Evolutionary conservation across 2,329 filamentous ascomycete genomes (phyloP), one percentile per base, ranked within the genome.

Genomic region (Xylaria sp.): DNA sequence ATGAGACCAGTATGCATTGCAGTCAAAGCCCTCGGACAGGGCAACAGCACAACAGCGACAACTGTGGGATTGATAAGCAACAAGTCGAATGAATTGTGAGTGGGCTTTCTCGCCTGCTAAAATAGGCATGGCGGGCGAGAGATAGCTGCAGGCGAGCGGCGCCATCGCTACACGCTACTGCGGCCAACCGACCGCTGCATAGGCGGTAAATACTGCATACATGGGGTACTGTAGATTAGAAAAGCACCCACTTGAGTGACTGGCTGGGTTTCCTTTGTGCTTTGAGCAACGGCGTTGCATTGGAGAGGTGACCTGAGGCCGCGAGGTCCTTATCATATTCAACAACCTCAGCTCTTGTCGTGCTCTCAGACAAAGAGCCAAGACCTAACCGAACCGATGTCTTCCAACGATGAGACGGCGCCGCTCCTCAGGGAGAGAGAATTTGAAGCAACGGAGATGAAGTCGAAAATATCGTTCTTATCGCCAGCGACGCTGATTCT

Each of bases 351-450:
- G 10, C n/a, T 49, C n/a, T 15, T 17, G 19, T 11, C 38, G 13
- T 17, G 7, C 19, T 27, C 3, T 48, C 10, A 11, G 19, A 29
- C 37, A 15, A 51, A 6, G 23, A 25, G 43, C 25, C 35, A 35
- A 49, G 51, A 54, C 27, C 4, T 8, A 15, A 17, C 7, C 31
- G 25, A 19, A 21, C 33, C 19, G 27, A 66, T 64, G 63, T 63
- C 66, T 54, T 46, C 61, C 21, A 55, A 63, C 38, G 64, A 62
- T 25, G 69, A 70, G 62, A 69, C 63, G 27, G 47, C 67, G 35
- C 68, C 69, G 25, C 64, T 71, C 33, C 44, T 71, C 37, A 53
- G 63, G 51, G 61, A 57, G 25, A 54, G 51, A 43, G 61, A 58
- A 41, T 13, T 6, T 29, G 33, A 60, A 25, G 13, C 53, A 35